A percentile compares a stretch with the other conserved stretches of the same genome.
phyloP scores from a whole-genome alignment of 371 early-diverging fungal genomes.

The Mucor mucedo region DNA sequence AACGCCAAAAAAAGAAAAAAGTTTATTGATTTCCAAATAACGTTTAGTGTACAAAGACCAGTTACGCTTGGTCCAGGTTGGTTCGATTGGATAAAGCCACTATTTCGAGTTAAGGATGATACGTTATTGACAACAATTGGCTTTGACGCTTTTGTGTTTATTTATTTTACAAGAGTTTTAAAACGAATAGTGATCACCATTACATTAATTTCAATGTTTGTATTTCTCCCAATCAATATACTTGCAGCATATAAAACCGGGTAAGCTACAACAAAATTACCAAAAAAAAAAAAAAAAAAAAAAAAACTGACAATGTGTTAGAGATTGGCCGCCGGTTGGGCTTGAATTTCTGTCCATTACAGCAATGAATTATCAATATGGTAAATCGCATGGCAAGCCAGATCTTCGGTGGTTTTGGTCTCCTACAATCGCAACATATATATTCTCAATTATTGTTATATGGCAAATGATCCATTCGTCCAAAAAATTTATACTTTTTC shows the following conservation, averaged over 20 bases:
- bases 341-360: conserved; percentile 44
- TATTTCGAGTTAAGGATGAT: conserved; percentile 65
- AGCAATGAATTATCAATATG: conserved; percentile 36
- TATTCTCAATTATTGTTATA: conserved; percentile 54
- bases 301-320: conserved; percentile 16
- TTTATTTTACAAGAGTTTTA: conserved; percentile 70
- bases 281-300: conserved; percentile 24
- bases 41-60: conserved; percentile 11
- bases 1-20: too few species aligned
- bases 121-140: conserved; percentile 68
- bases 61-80: conserved; percentile 24
- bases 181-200: conserved; percentile 58
- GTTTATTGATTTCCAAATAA: neutral
- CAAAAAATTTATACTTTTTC: conserved; percentile 51
- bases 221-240: conserved; percentile 67
- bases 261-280: conserved; percentile 18
- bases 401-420: conserved; percentile 58
- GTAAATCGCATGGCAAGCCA: conserved; percentile 17
- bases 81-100: conserved; percentile 70
- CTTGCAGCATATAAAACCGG: conserved; percentile 50
- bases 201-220: conserved; percentile 58
- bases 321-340: conserved; percentile 49
- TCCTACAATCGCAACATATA: conserved; percentile 61
- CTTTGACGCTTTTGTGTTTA: conserved; percentile 77
- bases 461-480: conserved; percentile 54